A percentile compares a stretch with the other conserved stretches of the same genome.
Conservation (phyloP, 768 basidiomycete genomes). For the Tulasnella sp. region DNA sequence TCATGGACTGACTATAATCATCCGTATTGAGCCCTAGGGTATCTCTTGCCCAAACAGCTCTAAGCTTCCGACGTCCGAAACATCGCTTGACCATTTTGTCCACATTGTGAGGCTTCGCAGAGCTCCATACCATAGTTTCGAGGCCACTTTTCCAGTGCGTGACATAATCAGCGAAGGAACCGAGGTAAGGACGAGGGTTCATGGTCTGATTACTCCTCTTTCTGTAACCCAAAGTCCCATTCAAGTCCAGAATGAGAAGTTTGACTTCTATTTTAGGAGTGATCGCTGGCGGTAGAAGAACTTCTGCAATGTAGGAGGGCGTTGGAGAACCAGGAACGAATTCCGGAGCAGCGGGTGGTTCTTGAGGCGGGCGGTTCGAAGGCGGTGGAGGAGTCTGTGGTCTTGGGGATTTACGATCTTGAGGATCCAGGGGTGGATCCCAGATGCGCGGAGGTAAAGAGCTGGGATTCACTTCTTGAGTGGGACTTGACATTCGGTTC, state of each 20-base stretch:
- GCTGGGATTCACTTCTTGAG: too few species aligned
- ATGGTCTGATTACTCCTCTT: neutral
- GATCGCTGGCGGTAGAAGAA: too few species aligned
- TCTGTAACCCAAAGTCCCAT: constrained; percentile 15
- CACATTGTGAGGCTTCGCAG: constrained; percentile 70
- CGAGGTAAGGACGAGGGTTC: constrained; percentile 53
- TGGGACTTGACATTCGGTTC: too few species aligned
- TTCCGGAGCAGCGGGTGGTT: too few species aligned
- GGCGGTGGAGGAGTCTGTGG: too few species aligned
- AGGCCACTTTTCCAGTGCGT: constrained; percentile 61
- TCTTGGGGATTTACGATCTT: too few species aligned
- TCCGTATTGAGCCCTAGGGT: constrained; percentile 49
- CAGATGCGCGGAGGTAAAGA: too few species aligned
- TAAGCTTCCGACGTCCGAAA: constrained; percentile 34
- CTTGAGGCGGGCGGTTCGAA: too few species aligned
- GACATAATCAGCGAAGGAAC: constrained; percentile 47
- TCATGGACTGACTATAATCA: constrained; percentile 50
- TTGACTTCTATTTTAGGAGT: too few species aligned
- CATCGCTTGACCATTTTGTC: constrained; percentile 54
- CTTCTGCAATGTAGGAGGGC: too few species aligned
- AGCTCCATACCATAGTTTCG: constrained; percentile 82
- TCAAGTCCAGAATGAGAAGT: constrained; percentile 17
- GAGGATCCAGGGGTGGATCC: too few species aligned
- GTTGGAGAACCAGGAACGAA: too few species aligned
- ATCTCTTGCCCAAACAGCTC: constrained; percentile 62